A percentile compares a stretch with the other conserved stretches of the same genome.
Evolutionary conservation across 192 early-diverging fungal genomes (phyloP).

Genomic region (Gorgonomyces haynaldii): DNA sequence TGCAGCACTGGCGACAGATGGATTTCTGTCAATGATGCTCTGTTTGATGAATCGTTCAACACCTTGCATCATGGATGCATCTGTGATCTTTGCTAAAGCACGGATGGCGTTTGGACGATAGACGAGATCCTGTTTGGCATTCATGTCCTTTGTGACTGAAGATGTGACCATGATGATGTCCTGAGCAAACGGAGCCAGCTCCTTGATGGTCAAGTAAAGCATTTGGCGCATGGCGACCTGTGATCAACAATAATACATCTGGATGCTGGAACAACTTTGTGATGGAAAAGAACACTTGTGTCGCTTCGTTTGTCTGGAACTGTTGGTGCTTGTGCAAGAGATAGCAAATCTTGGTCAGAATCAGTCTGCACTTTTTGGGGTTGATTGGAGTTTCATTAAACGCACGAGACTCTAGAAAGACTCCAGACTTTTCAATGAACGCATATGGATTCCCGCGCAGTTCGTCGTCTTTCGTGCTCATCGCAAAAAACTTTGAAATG

Average conservation of each 20-base stretch:
- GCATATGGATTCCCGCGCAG: background rate
- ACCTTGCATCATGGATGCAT: conserved; percentile 92
- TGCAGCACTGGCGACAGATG: conserved; percentile 79
- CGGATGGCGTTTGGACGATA: conserved; percentile 93
- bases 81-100: conserved; percentile 88
- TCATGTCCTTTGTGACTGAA: conserved; percentile 92
- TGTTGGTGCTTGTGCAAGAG: conserved; percentile 79
- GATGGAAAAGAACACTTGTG: conserved; percentile 94
- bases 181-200: conserved; percentile 82
- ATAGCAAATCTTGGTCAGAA: conserved; percentile 89
- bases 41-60: conserved; percentile 95
- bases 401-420: conserved; percentile 89
- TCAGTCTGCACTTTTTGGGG: conserved; percentile 80
- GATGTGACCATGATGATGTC: conserved; percentile 97
- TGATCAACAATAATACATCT: conserved; percentile 48
- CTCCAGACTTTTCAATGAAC: conserved; percentile 79
- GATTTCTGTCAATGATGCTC: conserved; percentile 89
- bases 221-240: conserved; percentile 90
- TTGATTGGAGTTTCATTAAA: conserved; percentile 97
- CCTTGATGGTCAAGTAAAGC: conserved; percentile 95
- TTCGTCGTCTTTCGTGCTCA: too few relatives aligned
- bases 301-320: conserved; percentile 90
- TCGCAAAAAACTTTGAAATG: too few relatives aligned
- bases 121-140: conserved; percentile 80
- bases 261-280: conserved; percentile 95